phyloP scores from a whole-genome alignment of 495 filamentous ascomycete genomes.

The Copromyces sp. region DNA sequence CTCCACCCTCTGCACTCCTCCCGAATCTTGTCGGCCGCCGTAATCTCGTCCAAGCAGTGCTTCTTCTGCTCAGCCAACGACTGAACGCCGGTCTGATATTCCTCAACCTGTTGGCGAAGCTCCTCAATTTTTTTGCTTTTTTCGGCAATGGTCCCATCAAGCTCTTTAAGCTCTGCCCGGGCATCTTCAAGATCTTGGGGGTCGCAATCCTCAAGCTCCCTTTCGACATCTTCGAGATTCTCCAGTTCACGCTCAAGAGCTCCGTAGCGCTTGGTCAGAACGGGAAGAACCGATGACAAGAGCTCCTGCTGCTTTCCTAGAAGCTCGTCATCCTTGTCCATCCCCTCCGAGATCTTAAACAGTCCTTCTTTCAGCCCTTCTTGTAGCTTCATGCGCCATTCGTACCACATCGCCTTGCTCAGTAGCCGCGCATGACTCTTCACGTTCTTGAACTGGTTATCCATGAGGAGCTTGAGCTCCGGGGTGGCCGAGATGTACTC shows the following conservation, averaged over 20 bases:
- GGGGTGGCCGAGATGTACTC: conserved; percentile 84
- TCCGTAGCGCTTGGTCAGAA: conserved; percentile 47
- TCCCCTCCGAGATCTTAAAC: conserved; percentile 58
- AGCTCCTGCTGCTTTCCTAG: conserved; percentile 57
- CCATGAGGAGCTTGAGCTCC: conserved; percentile 77
- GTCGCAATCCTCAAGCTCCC: conserved; percentile 70
- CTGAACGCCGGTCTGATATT: conserved; percentile 52
- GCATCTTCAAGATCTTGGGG: conserved; percentile 63
- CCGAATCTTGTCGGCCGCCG: conserved; percentile 70
- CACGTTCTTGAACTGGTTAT: conserved; percentile 92
- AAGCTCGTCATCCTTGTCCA: conserved; percentile 63
- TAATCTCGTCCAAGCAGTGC: conserved; percentile 60
- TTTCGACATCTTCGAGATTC: conserved; percentile 56
- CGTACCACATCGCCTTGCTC: conserved; percentile 94
- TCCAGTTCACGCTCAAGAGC: conserved; percentile 50
- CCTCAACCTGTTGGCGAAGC: conserved; percentile 50
- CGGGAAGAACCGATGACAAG: conserved; percentile 54
- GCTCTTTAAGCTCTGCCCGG: conserved; percentile 48
- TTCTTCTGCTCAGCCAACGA: conserved; percentile 53
- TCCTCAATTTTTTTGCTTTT: conserved; percentile 57
- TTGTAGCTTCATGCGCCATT: conserved; percentile 89
- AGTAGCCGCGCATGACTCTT: conserved; percentile 82
- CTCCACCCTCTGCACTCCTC: conserved; percentile 89
- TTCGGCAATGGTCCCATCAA: conserved; percentile 57
- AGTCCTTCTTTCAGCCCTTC: conserved; percentile 74